phyloP scores from a whole-genome alignment of 176 grass and related monocot species.

The Zoysia pacifica region DNA sequence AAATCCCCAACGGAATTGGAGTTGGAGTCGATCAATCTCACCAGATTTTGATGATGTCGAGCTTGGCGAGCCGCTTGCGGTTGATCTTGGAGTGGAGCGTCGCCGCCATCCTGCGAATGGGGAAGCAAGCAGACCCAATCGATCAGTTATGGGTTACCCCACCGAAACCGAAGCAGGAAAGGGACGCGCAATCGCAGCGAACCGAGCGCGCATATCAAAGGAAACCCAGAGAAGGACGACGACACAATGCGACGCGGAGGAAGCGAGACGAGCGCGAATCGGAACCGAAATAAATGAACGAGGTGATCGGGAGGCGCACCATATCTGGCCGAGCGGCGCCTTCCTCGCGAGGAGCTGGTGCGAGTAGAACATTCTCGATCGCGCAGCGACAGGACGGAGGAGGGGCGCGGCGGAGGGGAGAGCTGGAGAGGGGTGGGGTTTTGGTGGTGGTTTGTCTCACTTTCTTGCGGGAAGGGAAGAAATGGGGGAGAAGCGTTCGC shows the following conservation, averaged over 20 bases:
- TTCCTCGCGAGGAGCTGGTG: conserved; percentile 91
- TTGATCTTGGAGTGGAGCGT: conserved; percentile 86
- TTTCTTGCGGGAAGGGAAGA: not conserved
- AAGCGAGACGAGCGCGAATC: conserved; percentile 5
- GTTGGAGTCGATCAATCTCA: conserved; percentile 4
- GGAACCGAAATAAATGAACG: not conserved
- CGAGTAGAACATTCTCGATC: conserved; percentile 80
- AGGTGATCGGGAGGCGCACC: conserved; percentile 34
- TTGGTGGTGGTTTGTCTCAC: not conserved
- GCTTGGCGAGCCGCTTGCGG: conserved; percentile 74
- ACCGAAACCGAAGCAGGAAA: not conserved
- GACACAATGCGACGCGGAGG: not conserved
- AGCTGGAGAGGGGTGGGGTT: not conserved
- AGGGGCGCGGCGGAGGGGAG: not conserved
- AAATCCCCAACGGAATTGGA: not conserved
- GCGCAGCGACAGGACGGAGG: not conserved
- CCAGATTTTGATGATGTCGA: conserved; percentile 97
- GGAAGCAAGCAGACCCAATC: not conserved
- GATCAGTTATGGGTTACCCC: not conserved
- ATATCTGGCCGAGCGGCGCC: conserved; percentile 91
- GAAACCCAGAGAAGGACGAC: not conserved
- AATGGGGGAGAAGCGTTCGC: not conserved
- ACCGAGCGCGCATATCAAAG: not conserved
- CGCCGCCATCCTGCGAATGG: conserved; percentile 75
- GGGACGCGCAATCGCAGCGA: not conserved